These are phyloP conservation scores for Conticribra weissflogii DNA, from an alignment of 108 stramenopile species.

Conservation along the genomic window DNA sequence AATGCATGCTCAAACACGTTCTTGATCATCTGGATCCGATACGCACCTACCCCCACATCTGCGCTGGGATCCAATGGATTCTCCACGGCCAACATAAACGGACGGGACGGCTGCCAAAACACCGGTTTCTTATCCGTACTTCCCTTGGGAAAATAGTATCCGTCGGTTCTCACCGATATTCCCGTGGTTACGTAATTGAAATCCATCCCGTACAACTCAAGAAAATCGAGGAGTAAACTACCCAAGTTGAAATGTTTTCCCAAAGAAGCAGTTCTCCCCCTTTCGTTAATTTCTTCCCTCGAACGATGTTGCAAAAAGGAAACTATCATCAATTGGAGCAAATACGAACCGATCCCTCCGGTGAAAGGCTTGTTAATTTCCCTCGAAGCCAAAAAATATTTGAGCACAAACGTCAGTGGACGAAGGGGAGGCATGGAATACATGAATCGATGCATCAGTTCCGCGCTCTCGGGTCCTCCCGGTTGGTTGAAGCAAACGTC, in stretches of 20 bases:
- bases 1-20: constrained; percentile 86
- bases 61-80: constrained; percentile 85
- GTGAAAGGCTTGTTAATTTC: constrained; percentile 93
- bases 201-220: constrained; percentile 89
- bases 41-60: constrained; percentile 85
- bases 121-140: constrained; percentile 47
- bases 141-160: constrained; percentile 90
- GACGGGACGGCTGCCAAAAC: constrained; percentile 66
- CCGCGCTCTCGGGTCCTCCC: constrained; percentile 72
- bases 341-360: constrained; percentile 93
- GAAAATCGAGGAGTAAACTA: constrained; percentile 86
- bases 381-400: constrained; percentile 91
- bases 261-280: not conserved
- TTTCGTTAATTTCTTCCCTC: constrained; percentile 42
- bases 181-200: constrained; percentile 91
- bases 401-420: constrained; percentile 93
- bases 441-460: constrained; percentile 80
- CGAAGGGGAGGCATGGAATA: constrained; percentile 83
- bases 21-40: constrained; percentile 75
- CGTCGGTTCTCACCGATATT: constrained; percentile 84
- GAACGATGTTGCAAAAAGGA: constrained; percentile 85
- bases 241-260: constrained; percentile 73
- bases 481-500: constrained; percentile 90
- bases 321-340: constrained; percentile 91
- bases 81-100: constrained; percentile 78